A percentile compares a stretch with the other conserved stretches of the same genome.
phyloP scores from a whole-genome alignment of 805 yeast genomes.

The Tetrapisispora taiwanensis region DNA sequence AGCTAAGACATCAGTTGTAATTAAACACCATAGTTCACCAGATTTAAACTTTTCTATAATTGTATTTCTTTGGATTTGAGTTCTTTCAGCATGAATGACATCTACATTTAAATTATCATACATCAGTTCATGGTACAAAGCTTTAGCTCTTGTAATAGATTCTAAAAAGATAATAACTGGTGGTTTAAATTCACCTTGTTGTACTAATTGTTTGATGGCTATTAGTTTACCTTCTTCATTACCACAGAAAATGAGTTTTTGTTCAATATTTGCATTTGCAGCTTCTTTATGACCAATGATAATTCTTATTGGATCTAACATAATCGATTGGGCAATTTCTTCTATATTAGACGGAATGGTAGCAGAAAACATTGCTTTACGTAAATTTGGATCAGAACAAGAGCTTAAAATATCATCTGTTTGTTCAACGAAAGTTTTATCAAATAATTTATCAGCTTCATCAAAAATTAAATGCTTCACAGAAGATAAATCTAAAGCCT shows the following conservation, averaged over 20 bases:
- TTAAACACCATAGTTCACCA: slow-evolving; percentile 93
- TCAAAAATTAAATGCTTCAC: slow-evolving; percentile 80
- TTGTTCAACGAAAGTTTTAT: slow-evolving; percentile 77
- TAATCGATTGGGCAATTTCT: slow-evolving; percentile 72
- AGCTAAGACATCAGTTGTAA: slow-evolving; percentile 91
- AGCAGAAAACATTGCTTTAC: slow-evolving; percentile 84
- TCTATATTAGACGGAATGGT: slow-evolving; percentile 92
- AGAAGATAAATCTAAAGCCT: slow-evolving; percentile 45
- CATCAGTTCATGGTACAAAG: slow-evolving; percentile 81
- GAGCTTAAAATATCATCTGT: slow-evolving; percentile 67
- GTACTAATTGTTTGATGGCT: slow-evolving; percentile 82
- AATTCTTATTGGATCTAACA: slow-evolving; percentile 75
- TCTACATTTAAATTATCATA: slow-evolving; percentile 91
- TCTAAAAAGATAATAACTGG: slow-evolving; percentile 90
- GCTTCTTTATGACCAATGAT: slow-evolving; percentile 92
- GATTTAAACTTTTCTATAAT: slow-evolving; percentile 74
- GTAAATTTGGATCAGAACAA: slow-evolving; percentile 34
- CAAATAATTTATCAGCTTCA: slow-evolving; percentile 92
- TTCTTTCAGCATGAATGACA: slow-evolving; percentile 90
- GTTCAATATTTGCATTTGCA: slow-evolving; percentile 76
- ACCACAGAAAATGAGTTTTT: slow-evolving; percentile 76
- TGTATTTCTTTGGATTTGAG: slow-evolving; percentile 76
- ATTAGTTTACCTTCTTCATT: slow-evolving; percentile 90
- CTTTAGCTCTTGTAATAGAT: slow-evolving; percentile 87
- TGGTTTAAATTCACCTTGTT: slow-evolving; percentile 77